Conservation (phyloP, 805 yeast species). For the Isabelozyma rhagii region DNA sequence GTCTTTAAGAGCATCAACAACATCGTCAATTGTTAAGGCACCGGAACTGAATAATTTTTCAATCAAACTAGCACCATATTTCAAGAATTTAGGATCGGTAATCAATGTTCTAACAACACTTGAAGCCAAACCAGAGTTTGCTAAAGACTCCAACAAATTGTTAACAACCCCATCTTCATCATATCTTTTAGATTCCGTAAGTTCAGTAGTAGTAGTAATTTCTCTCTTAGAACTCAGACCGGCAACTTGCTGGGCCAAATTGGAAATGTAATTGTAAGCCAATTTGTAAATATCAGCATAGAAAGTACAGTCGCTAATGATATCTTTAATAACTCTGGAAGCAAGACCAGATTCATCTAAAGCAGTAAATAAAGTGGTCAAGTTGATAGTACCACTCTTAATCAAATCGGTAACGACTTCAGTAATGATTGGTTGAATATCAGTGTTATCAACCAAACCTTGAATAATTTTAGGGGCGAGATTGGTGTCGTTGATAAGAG, state of each 20-base stretch:
- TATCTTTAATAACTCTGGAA: constrained; percentile 28
- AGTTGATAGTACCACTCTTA: constrained; percentile 28
- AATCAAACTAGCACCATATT: constrained; percentile 35
- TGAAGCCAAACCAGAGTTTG: constrained; percentile 38
- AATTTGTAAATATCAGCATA: constrained; percentile 37
- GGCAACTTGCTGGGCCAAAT: constrained; percentile 26
- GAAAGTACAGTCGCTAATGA: constrained; percentile 36
- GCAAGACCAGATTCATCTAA: constrained; percentile 43
- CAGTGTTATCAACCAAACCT: constrained; percentile 29
- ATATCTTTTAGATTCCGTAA: constrained; percentile 8
- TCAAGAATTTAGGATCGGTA: constrained; percentile 33
- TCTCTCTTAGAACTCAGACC: background rate
- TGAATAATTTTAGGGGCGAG: constrained; percentile 34
- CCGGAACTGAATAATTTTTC: constrained; percentile 24
- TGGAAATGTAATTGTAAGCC: constrained; percentile 26
- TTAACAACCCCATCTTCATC: constrained; percentile 26
- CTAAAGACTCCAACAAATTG: constrained; percentile 39
- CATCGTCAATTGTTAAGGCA: constrained; percentile 22
- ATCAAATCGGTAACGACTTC: constrained; percentile 24
- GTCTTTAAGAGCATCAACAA: constrained; percentile 28
- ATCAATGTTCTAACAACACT: constrained; percentile 36
- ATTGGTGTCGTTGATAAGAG: constrained; percentile 31
- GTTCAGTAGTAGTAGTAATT: background rate
- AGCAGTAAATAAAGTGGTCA: constrained; percentile 36
- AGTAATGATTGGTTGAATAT: constrained; percentile 26